Percentiles rank a stretch among this genome's conserved stretches.
These are phyloP conservation scores for Kalmanozyma brasiliensis DNA, from an alignment of 1,284 basidiomycete genomes.

Conservation along the genomic window DNA sequence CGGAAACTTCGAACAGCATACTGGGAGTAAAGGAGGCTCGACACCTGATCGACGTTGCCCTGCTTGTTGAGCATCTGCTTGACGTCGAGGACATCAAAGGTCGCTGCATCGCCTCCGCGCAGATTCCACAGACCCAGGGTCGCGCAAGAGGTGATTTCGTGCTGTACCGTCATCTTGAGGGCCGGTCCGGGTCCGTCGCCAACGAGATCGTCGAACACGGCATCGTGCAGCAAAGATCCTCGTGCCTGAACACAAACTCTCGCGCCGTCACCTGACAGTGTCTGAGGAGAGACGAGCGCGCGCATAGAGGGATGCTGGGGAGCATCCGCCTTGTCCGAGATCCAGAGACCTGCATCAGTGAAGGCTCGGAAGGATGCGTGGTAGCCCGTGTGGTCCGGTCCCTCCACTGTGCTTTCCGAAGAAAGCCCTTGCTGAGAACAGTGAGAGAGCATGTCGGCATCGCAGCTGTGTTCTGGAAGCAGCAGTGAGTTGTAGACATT, in stretches of 20 bases:
- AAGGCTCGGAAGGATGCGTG: conserved; percentile 63
- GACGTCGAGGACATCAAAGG: conserved; percentile 15
- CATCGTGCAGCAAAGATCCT: conserved; percentile 9
- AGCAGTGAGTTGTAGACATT: conserved; percentile 54
- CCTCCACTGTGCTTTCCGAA: conserved; percentile 2
- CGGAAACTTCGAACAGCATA: conserved; percentile 28
- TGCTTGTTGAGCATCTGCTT: conserved; percentile 6
- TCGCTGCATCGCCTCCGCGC: conserved; percentile 11
- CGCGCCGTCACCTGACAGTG: conserved; percentile 1
- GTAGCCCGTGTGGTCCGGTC: conserved; percentile 28
- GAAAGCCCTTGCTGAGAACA: conserved; percentile 14
- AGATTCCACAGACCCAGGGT: conserved; percentile 38
- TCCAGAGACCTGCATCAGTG: conserved; percentile 38
- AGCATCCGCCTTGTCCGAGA: conserved; percentile 31
- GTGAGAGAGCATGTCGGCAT: conserved; percentile 64
- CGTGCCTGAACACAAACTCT: conserved; percentile 9
- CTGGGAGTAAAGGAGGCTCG: conserved; percentile 1
- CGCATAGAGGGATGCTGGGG: conserved; percentile 10
- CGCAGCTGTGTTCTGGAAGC: conserved; percentile 41
- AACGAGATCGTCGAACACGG: conserved; percentile 26
- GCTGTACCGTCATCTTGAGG: conserved; percentile 23
- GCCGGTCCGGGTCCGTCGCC: conserved; percentile 19
- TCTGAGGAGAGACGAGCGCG: conserved; percentile 12
- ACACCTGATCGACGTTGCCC: background rate
- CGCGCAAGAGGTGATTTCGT: conserved; percentile 13